phyloP scores from a whole-genome alignment of 2,329 filamentous ascomycete genomes.

The Fusarium proliferatum region DNA sequence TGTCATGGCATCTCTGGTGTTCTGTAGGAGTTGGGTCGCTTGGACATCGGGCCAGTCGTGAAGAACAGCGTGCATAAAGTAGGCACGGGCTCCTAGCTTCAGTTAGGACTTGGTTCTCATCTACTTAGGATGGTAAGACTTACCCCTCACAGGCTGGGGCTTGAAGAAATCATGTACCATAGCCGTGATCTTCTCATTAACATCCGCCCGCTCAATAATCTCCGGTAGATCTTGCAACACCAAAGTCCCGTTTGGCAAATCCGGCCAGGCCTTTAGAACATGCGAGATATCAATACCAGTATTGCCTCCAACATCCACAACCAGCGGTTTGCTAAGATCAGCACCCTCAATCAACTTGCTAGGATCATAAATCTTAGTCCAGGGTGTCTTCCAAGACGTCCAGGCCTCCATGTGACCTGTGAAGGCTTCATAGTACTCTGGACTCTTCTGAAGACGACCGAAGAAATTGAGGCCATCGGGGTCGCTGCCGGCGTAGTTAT shows the following conservation, averaged over 20 bases:
- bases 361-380: slow-evolving; percentile 34
- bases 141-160: slow-evolving; percentile 24
- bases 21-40: slow-evolving; percentile 43
- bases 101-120: rapidly evolving
- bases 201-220: slow-evolving; percentile 10
- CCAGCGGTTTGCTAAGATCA: slow-evolving; percentile 9
- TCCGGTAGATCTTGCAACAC: slow-evolving; percentile 33
- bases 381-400: slow-evolving; percentile 34
- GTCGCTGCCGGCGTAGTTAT: slow-evolving; percentile 19
- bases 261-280: slow-evolving; percentile 4
- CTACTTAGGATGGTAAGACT: neutral
- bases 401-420: slow-evolving; percentile 34
- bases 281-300: slow-evolving; percentile 31
- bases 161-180: slow-evolving; percentile 34
- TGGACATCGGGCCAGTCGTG: slow-evolving; percentile 62
- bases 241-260: slow-evolving; percentile 10
- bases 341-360: slow-evolving; percentile 16
- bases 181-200: slow-evolving; percentile 21
- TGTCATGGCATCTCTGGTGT: slow-evolving; percentile 30
- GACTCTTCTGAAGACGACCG: slow-evolving; percentile 26
- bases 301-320: slow-evolving; percentile 34
- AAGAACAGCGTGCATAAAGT: slow-evolving; percentile 59
- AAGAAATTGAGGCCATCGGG: slow-evolving; percentile 33
- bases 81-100: slow-evolving; percentile 51
- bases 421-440: slow-evolving; percentile 32